Conservation (phyloP, 2,329 filamentous ascomycete genomes). For the Pseudogymnoascus sp. region DNA sequence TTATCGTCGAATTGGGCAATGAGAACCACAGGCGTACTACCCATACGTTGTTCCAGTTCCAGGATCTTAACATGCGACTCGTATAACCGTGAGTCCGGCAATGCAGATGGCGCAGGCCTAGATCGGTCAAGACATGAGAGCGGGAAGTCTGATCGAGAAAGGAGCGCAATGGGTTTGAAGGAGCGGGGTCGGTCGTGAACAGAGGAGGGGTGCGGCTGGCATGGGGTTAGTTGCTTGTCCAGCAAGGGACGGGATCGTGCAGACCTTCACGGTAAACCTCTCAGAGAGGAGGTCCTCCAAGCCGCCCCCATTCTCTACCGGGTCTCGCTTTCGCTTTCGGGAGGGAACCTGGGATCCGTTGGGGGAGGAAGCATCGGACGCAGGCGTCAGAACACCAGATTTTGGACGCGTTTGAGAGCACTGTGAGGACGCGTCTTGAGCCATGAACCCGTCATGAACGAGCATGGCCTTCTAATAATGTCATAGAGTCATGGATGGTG, state of each 20-base stretch:
- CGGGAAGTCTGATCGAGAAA: conserved; percentile 53
- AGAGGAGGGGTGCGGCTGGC: conserved; percentile 49
- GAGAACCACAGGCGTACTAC: conserved; percentile 47
- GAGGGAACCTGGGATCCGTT: conserved; percentile 16
- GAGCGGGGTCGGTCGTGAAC: conserved; percentile 46
- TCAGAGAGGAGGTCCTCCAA: conserved; percentile 29
- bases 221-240: conserved; percentile 18
- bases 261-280: conserved; percentile 30
- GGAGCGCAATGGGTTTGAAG: conserved; percentile 54
- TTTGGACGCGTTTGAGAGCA: conserved; percentile 21
- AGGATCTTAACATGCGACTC: conserved; percentile 56
- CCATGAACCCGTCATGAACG: conserved; percentile 22
- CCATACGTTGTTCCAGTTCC: conserved; percentile 55
- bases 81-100: conserved; percentile 49
- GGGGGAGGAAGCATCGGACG: conserved; percentile 22
- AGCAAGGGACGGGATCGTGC: conserved; percentile 10
- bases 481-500: conserved; percentile 26
- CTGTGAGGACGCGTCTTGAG: conserved; percentile 23
- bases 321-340: conserved; percentile 30
- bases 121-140: conserved; percentile 52
- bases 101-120: conserved; percentile 39
- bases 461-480: conserved; percentile 28
- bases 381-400: conserved; percentile 25
- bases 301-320: conserved; percentile 19
- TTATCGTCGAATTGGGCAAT: conserved; percentile 53